Conservation (phyloP, 805 yeast species). For the Candida chauliodis region DNA sequence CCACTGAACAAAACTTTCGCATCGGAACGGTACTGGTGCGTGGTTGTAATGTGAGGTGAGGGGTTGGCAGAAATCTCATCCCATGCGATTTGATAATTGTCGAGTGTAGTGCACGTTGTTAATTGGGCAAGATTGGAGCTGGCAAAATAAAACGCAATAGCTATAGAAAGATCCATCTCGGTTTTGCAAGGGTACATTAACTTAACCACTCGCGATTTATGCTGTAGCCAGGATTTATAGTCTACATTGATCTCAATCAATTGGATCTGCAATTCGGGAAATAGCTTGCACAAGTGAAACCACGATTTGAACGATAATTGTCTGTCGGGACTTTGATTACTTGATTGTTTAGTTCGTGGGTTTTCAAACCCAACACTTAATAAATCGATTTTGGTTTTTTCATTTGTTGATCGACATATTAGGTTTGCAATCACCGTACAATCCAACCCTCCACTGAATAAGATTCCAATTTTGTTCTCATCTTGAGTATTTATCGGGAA, state of each 20-base stretch:
- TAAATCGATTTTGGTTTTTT: constrained; percentile 51
- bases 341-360: constrained; percentile 62
- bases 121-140: constrained; percentile 5
- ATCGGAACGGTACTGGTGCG: constrained; percentile 40
- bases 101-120: constrained; percentile 27
- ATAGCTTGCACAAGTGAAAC: constrained; percentile 43
- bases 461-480: constrained; percentile 33
- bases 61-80: constrained; percentile 16
- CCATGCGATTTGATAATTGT: constrained; percentile 15
- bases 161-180: constrained; percentile 94
- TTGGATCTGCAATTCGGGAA: constrained; percentile 36
- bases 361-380: constrained; percentile 91
- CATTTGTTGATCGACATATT: constrained; percentile 16
- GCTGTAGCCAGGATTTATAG: constrained; percentile 58
- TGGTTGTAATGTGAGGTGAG: constrained; percentile 1
- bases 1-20: constrained; percentile 84
- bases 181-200: constrained; percentile 82
- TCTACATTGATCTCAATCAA: constrained; percentile 72
- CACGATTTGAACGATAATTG: constrained; percentile 65
- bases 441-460: constrained; percentile 95
- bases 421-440: constrained; percentile 77
- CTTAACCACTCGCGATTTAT: constrained; percentile 49
- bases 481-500: constrained; percentile 47
- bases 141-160: constrained; percentile 93
- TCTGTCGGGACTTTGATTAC: constrained; percentile 83